These are phyloP conservation scores for Pythium vanterpoolii DNA, from an alignment of 352 stramenopile genomes.

Conservation along the genomic window DNA sequence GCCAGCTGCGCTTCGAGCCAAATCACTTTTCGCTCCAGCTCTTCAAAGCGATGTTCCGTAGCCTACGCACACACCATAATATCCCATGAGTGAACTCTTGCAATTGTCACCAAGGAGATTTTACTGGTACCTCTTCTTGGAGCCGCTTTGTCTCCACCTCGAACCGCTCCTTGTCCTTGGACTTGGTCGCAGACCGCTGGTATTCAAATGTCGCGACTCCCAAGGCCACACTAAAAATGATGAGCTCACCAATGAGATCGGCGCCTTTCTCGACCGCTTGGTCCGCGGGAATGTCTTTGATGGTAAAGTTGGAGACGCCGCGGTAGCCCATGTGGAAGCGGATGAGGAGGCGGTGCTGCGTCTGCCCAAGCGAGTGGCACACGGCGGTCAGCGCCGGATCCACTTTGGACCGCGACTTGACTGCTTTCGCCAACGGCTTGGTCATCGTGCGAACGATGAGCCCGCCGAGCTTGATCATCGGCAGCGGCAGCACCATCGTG, in stretches of 20 bases:
- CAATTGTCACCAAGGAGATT: background rate
- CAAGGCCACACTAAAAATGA: conserved; percentile 80
- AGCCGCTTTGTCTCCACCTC: conserved; percentile 52
- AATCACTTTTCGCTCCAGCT: conserved; percentile 25
- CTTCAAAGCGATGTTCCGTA: conserved; percentile 19
- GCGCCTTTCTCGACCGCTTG: conserved; percentile 76
- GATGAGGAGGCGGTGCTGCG: conserved; percentile 58
- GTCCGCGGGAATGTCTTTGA: conserved; percentile 70
- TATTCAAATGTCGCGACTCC: conserved; percentile 74
- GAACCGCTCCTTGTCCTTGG: conserved; percentile 55
- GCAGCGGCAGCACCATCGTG: conserved; percentile 42
- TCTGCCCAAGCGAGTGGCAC: conserved; percentile 59
- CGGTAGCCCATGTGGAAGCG: conserved; percentile 82
- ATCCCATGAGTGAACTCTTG: background rate
- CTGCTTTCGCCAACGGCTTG: conserved; percentile 86
- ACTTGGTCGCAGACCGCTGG: conserved; percentile 56
- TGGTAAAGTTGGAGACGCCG: conserved; percentile 69
- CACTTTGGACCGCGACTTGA: conserved; percentile 87
- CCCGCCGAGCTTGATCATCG: conserved; percentile 83
- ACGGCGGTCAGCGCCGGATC: conserved; percentile 56
- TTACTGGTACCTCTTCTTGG: conserved; percentile 34
- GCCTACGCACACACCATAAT: conserved; percentile 11
- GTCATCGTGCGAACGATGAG: conserved; percentile 79
- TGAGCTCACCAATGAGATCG: conserved; percentile 68
- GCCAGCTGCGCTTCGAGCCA: conserved; percentile 26